Base-by-base conservation (phyloP, 441 rosid species). In the Pelargonium citronellum region DNA sequence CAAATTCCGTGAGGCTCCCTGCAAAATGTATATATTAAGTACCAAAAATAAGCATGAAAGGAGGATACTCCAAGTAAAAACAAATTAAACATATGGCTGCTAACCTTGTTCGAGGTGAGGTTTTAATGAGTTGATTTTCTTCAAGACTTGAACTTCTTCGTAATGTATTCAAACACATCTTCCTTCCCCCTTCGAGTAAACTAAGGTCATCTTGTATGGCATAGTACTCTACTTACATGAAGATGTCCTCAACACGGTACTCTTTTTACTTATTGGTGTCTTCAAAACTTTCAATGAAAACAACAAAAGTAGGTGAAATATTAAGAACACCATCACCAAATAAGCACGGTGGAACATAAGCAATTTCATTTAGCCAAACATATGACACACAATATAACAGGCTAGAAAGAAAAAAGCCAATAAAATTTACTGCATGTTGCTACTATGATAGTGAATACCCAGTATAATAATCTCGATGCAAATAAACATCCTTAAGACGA, bases 401-500 rank as follows among this genome's bases (percentile, higher is more conserved):
- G 12, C 13, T 12, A 7, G 5, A 0, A 39, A 47, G 61, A 39
- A 49, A 47, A 19, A 61, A 46, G 22, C 15, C n/a, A n/a, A n/a
- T n/a, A n/a, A n/a, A n/a, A n/a, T n/a, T n/a, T n/a, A n/a, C n/a
- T n/a, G n/a, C n/a, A n/a, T n/a, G n/a, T n/a, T n/a, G n/a, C n/a
- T n/a, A n/a, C n/a, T 24, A 6, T n/a, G 11, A 17, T 13, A 12
- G 58, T 13, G 53, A 86, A 85, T 80, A 94, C 97, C 99, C 96
- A 64, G 94, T 85, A 74, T 94, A 76, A 74, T 89, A 94, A 74
- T 94, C 97, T 19, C 92, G 87, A 55, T 97, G 99, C 88, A 94
- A 77, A 74, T 91, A 90, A 49, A 94, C 68, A 71, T 94, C 99
- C 87, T 90, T 94, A 57, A 94, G 83, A 64, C 84, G 94, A 72